These are phyloP conservation scores for Climacium dendroides DNA, from an alignment of 225 moss, liverwort and hornwort species.

Conservation along the genomic window DNA sequence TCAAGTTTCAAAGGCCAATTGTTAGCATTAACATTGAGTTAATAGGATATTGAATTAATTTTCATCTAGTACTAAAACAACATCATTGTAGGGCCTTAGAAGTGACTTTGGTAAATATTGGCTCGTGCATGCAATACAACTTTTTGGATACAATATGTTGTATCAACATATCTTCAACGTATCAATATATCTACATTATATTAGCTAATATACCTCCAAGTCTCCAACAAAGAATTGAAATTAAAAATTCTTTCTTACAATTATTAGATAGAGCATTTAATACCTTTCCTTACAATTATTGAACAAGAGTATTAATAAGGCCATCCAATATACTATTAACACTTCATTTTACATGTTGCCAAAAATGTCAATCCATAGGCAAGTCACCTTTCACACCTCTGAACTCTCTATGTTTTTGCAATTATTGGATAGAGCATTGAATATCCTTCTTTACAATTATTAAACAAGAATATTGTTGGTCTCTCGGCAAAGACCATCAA, in stretches of 20 bases:
- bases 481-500: fast-evolving
- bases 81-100: too few species aligned
- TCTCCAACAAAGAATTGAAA: background rate
- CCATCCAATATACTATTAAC: too few species aligned
- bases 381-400: fast-evolving
- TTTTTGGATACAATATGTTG: background rate
- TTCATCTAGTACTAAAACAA: background rate
- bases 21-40: background rate
- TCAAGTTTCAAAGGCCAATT: background rate
- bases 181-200: background rate
- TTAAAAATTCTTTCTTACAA: background rate
- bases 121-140: background rate
- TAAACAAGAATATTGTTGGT: background rate
- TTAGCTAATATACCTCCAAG: fast-evolving
- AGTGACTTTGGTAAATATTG: background rate
- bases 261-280: too few species aligned
- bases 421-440: background rate
- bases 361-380: background rate
- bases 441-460: background rate
- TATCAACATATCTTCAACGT: background rate
- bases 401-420: too few species aligned
- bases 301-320: too few species aligned
- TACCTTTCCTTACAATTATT: background rate
- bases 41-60: background rate
- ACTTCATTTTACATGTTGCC: background rate